Base-by-base conservation (phyloP, 768 basidiomycete species). In the Suillus subalutaceus region DNA sequence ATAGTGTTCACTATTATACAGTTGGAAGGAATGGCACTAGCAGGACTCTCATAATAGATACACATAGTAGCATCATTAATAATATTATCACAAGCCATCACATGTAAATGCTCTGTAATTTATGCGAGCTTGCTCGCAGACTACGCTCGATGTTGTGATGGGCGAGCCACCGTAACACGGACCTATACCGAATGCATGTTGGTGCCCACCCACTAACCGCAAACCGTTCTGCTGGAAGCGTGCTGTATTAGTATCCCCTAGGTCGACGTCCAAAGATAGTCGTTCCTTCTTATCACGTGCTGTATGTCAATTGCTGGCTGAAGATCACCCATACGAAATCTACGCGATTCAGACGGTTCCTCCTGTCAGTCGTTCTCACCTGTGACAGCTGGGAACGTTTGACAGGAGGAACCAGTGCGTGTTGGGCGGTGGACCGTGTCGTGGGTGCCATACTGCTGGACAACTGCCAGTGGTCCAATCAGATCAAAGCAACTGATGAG, bases 401-500 rank as follows among this genome's bases (percentile, higher is more conserved):
- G 16, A 4, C 12, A 56, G 10, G 53, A 56, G 6, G 32, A 56
- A 35, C 20, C 8, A 20, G 32, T 35, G 55, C 4, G 30, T 20
- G 55, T 4, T 30, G 18, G 30, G 9, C 8, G 18, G 30, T 13
- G 32, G 18, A 35, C 12, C 20, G 20, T 56, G 20, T 35, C 53
- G 10, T 32, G 32, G 55, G 32, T 20, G 53, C 53, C 8, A 32
- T 32, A 55, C 3, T 20, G 16, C 3, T 30, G 30, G 50, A 30
- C 26, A 4, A 52, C 50, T 50, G 23, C 23, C 23, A 52, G 16
- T 30, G 16, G 12, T 35, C 55, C 55, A 35, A 56, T 56, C 2
- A 35, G 18, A 56, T 56, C 53, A 20, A 55, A 55, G 53, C 2
- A 55, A 55, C 12, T 56, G 55, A 56, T 56, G 55, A 56, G 55